These are phyloP conservation scores for Globisporangium canariense DNA, from an alignment of 352 stramenopile species.

Conservation along the genomic window DNA sequence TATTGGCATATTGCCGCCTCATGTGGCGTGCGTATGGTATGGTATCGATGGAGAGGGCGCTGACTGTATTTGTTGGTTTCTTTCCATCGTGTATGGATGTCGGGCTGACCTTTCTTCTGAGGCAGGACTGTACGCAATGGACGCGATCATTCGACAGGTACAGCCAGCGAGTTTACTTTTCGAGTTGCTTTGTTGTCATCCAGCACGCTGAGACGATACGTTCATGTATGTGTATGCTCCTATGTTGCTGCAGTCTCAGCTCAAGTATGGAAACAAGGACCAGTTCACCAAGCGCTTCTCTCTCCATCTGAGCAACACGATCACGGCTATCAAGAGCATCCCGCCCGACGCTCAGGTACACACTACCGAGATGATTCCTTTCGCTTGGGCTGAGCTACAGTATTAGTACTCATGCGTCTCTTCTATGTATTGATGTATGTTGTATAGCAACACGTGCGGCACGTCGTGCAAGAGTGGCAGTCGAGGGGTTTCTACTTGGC, in stretches of 20 bases:
- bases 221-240: constrained; percentile 5
- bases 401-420: neutral
- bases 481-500: constrained; percentile 65
- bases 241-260: constrained; percentile 40
- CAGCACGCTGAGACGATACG: no score
- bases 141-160: constrained; percentile 81
- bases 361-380: neutral
- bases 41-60: neutral
- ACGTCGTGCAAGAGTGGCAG: constrained; percentile 81
- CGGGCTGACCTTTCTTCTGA: constrained; percentile 3
- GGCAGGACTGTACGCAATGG: constrained; percentile 73
- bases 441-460: constrained; percentile 45
- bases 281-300: constrained; percentile 75
- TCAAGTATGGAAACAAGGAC: constrained; percentile 65
- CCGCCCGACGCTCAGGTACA: constrained; percentile 56
- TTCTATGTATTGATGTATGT: neutral
- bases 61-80: constrained; percentile 10
- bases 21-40: neutral
- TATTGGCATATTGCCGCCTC: neutral
- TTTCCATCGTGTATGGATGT: neutral
- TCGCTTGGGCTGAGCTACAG: neutral
- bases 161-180: neutral
- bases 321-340: constrained; percentile 68
- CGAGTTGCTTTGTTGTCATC: no score
- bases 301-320: constrained; percentile 71